These are phyloP conservation scores for Candida endomychidarum DNA, from an alignment of 805 yeast genomes.

Conservation along the genomic window DNA sequence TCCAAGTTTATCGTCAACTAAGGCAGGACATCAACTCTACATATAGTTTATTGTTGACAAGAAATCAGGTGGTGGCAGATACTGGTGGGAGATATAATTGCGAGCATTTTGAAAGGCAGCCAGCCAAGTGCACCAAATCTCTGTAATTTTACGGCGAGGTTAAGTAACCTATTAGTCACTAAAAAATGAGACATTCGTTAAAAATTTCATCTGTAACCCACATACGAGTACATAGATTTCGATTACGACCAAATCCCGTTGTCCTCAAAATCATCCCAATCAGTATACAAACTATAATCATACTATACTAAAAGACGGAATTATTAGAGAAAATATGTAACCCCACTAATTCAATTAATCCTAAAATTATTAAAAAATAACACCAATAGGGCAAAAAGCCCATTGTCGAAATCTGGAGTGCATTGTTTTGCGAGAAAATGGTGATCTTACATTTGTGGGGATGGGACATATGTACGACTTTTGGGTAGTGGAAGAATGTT, in stretches of 20 bases:
- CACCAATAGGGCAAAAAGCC: slow-evolving; percentile 1
- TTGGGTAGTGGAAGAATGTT: not conserved
- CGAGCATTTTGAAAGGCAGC: not conserved
- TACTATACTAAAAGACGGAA: not conserved
- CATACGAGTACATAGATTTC: no score
- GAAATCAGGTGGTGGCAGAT: no score
- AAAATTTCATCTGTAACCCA: no score
- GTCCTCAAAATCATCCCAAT: not conserved
- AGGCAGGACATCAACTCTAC: no score
- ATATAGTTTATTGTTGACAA: no score
- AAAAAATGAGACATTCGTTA: not conserved
- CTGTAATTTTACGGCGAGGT: not conserved
- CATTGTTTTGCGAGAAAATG: slow-evolving; percentile 1
- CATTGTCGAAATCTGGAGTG: slow-evolving; percentile 6
- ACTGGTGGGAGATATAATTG: no score
- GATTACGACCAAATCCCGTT: no score
- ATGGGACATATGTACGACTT: not conserved
- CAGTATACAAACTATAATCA: not conserved
- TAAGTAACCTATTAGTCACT: no score
- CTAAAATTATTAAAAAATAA: not conserved
- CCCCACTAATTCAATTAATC: not conserved
- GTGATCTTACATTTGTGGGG: slow-evolving; percentile 6
- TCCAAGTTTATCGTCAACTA: not conserved
- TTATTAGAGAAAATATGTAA: not conserved
- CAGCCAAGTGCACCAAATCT: not conserved